Evolutionary conservation across 2,329 filamentous ascomycete species (phyloP), one percentile per base, ranked within the genome.

Genomic region (Aspergillus intermedius): DNA sequence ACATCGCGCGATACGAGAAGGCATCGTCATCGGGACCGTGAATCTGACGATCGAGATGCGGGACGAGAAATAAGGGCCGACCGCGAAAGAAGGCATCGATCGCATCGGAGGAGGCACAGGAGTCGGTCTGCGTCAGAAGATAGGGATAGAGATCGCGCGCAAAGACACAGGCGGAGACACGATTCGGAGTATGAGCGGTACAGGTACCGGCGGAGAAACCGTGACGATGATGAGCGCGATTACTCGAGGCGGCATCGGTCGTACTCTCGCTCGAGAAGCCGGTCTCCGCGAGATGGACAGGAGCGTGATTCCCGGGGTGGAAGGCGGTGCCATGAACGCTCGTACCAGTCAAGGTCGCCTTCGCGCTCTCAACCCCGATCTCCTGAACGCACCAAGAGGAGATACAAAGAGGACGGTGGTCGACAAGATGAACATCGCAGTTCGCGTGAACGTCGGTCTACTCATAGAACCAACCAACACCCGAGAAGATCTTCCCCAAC

Each of bases 1-100:
- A 46, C 55, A 66, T 44, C 70, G 71, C 23, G 45, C 34, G 46
- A 48, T 41, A 46, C 51, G 8, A 47, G 73, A 75, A 53, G 72
- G 76, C 52, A 55, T 42, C 47, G 34, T 40, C 9, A 30, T 4
- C 9, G 9, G 25, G 25, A 30, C 2, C 53, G 28, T 28, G 44
- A 39, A 23, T 57, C 58, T 17, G 55, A 57, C 22, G 44, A 46
- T 30, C 53, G 52, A 46, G 52, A 54, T 37, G 53, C 57, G 19
- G 57, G 56, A 10, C 50, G 53, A 46, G 55, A 54, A 28, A 58
- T 54, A 45, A 56, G 55, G 40, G 56, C 60, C 19, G 56, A 54
- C 34, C 46, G 54, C 10, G 56, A 60, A 5, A 57, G 63, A 4
- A 53, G 49, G 40, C 48, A 57, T 45, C 58, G 52, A 4, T 62